Evolutionary conservation across 352 stramenopile genomes (phyloP).

Genomic region (Phytophthora hibernalis): DNA sequence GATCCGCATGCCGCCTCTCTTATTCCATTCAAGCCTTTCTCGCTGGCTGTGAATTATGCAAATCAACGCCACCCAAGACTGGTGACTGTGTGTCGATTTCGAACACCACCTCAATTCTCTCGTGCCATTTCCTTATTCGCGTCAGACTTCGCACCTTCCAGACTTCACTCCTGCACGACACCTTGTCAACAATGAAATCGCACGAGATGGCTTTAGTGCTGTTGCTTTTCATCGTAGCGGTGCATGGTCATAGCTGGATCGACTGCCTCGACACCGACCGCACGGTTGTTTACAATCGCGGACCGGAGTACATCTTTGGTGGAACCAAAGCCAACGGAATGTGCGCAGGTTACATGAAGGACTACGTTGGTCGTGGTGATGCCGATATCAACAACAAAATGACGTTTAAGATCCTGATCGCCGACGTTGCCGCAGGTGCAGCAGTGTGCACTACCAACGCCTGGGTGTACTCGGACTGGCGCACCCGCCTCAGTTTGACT

Average conservation of each 20-base stretch:
- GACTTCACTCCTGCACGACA: background rate
- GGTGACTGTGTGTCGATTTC: conserved; percentile 5
- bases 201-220: conserved; percentile 18
- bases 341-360: conserved; percentile 70
- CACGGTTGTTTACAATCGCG: conserved; percentile 64
- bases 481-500: conserved; percentile 48
- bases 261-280: conserved; percentile 74
- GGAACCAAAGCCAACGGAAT: conserved; percentile 52
- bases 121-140: conserved; percentile 27
- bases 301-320: conserved; percentile 61
- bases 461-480: conserved; percentile 50
- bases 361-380: conserved; percentile 65
- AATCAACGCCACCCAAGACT: conserved; percentile 18
- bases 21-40: conserved; percentile 41
- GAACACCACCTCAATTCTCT: conserved; percentile 2
- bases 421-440: conserved; percentile 47
- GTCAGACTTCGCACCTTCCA: conserved; percentile 18
- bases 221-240: conserved; percentile 16
- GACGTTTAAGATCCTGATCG: conserved; percentile 66
- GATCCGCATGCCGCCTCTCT: conserved; percentile 12
- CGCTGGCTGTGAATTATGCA: conserved; percentile 5
- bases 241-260: conserved; percentile 67
- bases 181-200: conserved; percentile 16
- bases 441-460: conserved; percentile 39
- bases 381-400: conserved; percentile 46